phyloP scores from a whole-genome alignment of 2,329 filamentous ascomycete genomes.

The Elsinoe fawcettii region DNA sequence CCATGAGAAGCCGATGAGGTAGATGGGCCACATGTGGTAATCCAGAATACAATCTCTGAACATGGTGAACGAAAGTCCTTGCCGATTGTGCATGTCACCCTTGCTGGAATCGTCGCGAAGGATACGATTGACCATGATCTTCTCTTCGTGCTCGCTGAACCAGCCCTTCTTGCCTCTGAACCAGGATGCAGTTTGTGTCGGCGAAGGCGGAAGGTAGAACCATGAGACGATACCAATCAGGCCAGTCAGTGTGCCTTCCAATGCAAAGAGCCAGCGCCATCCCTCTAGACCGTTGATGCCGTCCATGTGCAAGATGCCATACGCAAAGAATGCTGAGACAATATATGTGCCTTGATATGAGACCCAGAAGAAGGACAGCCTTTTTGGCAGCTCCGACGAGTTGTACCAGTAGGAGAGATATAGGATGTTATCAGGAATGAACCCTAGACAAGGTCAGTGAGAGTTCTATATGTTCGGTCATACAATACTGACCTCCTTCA shows the following conservation, averaged over 20 bases:
- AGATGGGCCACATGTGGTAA: slow-evolving; percentile 52
- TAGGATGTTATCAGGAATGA: slow-evolving; percentile 31
- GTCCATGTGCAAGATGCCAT: slow-evolving; percentile 26
- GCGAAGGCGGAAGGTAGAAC: slow-evolving; percentile 41
- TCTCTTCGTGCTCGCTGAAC: slow-evolving; percentile 60
- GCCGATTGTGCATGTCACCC: slow-evolving; percentile 55
- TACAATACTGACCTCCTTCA: slow-evolving; percentile 29
- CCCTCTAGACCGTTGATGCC: slow-evolving; percentile 22
- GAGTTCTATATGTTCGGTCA: slow-evolving; percentile 19
- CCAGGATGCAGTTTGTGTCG: slow-evolving; percentile 54
- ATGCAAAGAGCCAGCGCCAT: slow-evolving; percentile 26
- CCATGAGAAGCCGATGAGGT: slow-evolving; percentile 42
- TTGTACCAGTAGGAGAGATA: slow-evolving; percentile 38
- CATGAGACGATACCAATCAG: slow-evolving; percentile 26
- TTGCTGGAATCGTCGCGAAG: slow-evolving; percentile 50
- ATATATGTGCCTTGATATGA: slow-evolving; percentile 26
- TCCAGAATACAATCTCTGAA: slow-evolving; percentile 45
- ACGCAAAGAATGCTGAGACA: slow-evolving; percentile 26
- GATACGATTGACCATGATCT: slow-evolving; percentile 61
- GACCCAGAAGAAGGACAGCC: slow-evolving; percentile 38
- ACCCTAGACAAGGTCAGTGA: slow-evolving; percentile 5
- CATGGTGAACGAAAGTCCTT: slow-evolving; percentile 43
- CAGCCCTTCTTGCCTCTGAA: slow-evolving; percentile 55
- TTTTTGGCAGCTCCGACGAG: slow-evolving; percentile 35
- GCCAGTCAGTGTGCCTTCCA: slow-evolving; percentile 28